Evolutionary conservation across 2,329 filamentous ascomycete genomes (phyloP).

Genomic region (Fusarium xylarioides): DNA sequence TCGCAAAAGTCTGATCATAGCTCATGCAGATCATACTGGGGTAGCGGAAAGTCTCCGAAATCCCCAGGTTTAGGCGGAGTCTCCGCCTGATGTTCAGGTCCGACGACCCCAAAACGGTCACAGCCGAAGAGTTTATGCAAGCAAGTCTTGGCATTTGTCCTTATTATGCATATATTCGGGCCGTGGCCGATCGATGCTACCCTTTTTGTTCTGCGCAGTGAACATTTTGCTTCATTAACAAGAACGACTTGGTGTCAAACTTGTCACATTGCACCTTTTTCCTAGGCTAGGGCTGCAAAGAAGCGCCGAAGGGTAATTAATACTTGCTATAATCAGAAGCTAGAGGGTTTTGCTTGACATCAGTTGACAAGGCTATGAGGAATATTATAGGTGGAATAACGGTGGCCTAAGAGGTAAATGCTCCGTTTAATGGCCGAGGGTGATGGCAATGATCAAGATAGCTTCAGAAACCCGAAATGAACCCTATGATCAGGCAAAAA

Average conservation of each 20-base stretch:
- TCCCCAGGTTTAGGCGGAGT: conserved; percentile 5
- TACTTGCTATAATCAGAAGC: rapidly evolving
- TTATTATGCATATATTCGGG: background rate
- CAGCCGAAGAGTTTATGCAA: background rate
- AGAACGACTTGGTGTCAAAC: background rate
- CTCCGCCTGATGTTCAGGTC: conserved; percentile 6
- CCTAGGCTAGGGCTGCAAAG: background rate
- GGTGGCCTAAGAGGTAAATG: background rate
- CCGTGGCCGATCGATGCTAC: background rate
- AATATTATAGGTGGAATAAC: background rate
- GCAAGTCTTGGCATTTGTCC: background rate
- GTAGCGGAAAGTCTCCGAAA: background rate
- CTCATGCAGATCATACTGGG: background rate
- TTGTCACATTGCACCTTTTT: background rate
- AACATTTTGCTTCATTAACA: background rate
- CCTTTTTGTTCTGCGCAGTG: rapidly evolving
- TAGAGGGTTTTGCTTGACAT: background rate
- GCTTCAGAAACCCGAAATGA: rapidly evolving
- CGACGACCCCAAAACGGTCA: background rate
- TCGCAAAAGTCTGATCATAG: background rate
- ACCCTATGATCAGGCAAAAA: background rate
- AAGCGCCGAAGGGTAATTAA: background rate
- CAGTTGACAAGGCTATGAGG: background rate
- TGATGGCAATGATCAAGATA: no score
- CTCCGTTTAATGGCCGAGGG: background rate